Evolutionary conservation across 2,329 filamentous ascomycete genomes (phyloP), one percentile per base, ranked within the genome.

Genomic region (Penicillium palitans): DNA sequence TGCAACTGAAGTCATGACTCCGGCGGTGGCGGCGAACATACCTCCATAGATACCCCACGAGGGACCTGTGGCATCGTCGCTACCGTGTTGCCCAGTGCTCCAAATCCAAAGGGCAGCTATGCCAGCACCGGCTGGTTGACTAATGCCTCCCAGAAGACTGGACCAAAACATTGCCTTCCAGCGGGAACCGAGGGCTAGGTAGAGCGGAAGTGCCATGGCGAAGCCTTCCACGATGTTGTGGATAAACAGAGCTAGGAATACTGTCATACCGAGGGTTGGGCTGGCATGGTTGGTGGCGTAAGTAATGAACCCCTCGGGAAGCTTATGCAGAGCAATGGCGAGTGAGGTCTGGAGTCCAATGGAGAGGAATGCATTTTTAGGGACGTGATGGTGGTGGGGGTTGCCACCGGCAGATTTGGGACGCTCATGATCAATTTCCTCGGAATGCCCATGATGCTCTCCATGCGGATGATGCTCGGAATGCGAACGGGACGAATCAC

Each of bases 201-300:
- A 99, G 0, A 99, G 81, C 0, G 95, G 95, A 0, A 99, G 79
- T 0, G 92, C 91, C 83, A 99, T 89, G 61, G 93, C 91, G 72
- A 98, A 98, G 2, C 95, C 95, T 78, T 99, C 95, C 29, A 91
- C 93, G 69, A 99, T 96, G 78, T 98, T 99, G 82, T 99, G 95
- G 59, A 99, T 93, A 72, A 96, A 96, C 8, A 99, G 84, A 0
- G 95, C 93, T 74, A 98, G 85, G 78, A 99, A 99, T 55, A 99
- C 91, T 52, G 90, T 90, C 75, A 96, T 87, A 21, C 95, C 95
- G 0, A 99, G 85, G 0, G 84, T 81, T 0, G 95, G 93, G 72
- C 93, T 98, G 13, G 92, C 93, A 72, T 99, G 95, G 75, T 98
- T 99, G 10, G 95, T 97, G 10, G 95, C 93, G 73, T 96, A 99